Percentiles rank a stretch among this genome's conserved stretches.
These are phyloP conservation scores for Macaranga tanarius DNA, from an alignment of 441 rosid genomes.

Conservation along the genomic window DNA sequence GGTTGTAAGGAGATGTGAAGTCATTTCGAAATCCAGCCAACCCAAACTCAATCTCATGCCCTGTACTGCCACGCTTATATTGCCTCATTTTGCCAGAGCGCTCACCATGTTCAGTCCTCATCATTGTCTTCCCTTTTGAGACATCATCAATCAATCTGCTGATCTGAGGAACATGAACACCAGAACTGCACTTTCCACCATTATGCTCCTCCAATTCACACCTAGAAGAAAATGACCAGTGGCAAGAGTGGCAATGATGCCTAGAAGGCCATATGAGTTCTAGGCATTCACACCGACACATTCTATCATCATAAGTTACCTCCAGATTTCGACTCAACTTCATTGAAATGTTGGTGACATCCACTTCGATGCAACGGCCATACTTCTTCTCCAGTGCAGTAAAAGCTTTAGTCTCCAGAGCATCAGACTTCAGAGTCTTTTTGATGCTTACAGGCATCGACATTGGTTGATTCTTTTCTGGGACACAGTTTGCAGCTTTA, in stretches of 20 bases:
- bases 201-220: constrained; percentile 40
- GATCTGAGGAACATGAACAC: constrained; percentile 23
- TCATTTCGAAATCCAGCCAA: constrained; percentile 31
- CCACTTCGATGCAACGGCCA: constrained; percentile 36
- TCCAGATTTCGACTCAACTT: constrained; percentile 24
- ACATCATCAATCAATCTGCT: constrained; percentile 25
- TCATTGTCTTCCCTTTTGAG: constrained; percentile 27
- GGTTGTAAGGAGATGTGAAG: constrained; percentile 38
- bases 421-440: constrained; percentile 21
- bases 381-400: constrained; percentile 40
- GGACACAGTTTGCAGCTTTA: constrained; percentile 16
- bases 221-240: constrained; percentile 36
- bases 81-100: constrained; percentile 17
- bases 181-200: constrained; percentile 39
- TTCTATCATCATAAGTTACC: constrained; percentile 22
- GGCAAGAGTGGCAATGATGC: constrained; percentile 51
- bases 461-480: constrained; percentile 19
- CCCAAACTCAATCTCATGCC: constrained; percentile 24
- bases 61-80: constrained; percentile 15
- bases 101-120: constrained; percentile 20
- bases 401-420: constrained; percentile 39
- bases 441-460: constrained; percentile 14
- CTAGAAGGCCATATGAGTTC: constrained; percentile 51
- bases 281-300: constrained; percentile 46
- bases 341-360: constrained; percentile 11